These are phyloP conservation scores for Didymella arachidicola DNA, from an alignment of 2,329 filamentous ascomycete species.

Conservation along the genomic window DNA sequence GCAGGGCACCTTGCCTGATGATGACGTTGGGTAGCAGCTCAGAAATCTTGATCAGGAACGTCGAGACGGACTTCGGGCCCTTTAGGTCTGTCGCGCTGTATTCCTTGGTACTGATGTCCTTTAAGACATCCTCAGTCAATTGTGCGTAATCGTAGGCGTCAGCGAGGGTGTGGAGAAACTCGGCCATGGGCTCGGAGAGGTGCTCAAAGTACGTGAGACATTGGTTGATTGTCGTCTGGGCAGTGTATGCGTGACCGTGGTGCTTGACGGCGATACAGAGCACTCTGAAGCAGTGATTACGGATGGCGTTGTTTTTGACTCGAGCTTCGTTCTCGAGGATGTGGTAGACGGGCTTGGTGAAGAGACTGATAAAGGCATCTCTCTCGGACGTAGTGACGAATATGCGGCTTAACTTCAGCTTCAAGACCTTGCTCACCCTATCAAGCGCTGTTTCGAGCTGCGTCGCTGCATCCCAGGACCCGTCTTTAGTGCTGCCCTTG, in stretches of 20 bases:
- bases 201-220: slow-evolving; percentile 98
- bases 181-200: slow-evolving; percentile 98
- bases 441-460: slow-evolving; percentile 91
- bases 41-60: slow-evolving; percentile 91
- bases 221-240: slow-evolving; percentile 97
- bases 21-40: slow-evolving; percentile 90
- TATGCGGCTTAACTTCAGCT: slow-evolving; percentile 88
- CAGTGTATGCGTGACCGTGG: slow-evolving; percentile 94
- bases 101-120: slow-evolving; percentile 95
- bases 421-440: slow-evolving; percentile 94
- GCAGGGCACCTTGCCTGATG: slow-evolving; percentile 95
- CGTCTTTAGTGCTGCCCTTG: slow-evolving; percentile 70
- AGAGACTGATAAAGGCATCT: slow-evolving; percentile 90
- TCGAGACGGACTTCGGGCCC: slow-evolving; percentile 94
- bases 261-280: slow-evolving; percentile 97
- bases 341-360: slow-evolving; percentile 92
- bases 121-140: slow-evolving; percentile 88
- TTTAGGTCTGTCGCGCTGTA: slow-evolving; percentile 97
- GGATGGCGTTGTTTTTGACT: slow-evolving; percentile 84
- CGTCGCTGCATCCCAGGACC: slow-evolving; percentile 83
- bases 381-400: slow-evolving; percentile 96
- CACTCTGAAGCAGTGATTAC: slow-evolving; percentile 98
- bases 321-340: slow-evolving; percentile 93
- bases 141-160: slow-evolving; percentile 99
- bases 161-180: slow-evolving; percentile 92